A percentile compares a stretch with the other conserved stretches of the same genome.
phyloP scores from a whole-genome alignment of 495 filamentous ascomycete species.

The Polyplosphaeria fusca region DNA sequence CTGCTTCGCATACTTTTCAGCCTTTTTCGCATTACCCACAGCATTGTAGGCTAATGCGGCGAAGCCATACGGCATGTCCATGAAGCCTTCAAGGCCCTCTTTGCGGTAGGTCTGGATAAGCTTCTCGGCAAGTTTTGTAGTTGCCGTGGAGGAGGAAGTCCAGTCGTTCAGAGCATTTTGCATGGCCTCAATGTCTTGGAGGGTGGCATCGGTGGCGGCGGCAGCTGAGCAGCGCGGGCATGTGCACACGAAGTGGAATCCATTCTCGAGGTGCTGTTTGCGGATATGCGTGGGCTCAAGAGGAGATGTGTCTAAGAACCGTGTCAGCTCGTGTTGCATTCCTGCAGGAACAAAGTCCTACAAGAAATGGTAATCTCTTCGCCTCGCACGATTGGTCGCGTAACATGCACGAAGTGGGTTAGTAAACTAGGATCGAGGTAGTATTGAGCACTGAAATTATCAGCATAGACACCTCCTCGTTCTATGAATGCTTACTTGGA shows the following conservation, averaged over 20 bases:
- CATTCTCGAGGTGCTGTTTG: conserved; percentile 13
- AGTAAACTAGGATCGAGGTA: conserved; percentile 17
- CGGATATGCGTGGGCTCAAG: conserved; percentile 12
- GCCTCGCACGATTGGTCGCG: conserved; percentile 13
- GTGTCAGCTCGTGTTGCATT: background rate
- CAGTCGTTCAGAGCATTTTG: conserved; percentile 26
- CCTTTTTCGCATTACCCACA: conserved; percentile 29
- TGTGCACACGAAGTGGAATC: conserved; percentile 30
- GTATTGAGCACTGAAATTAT: conserved; percentile 25
- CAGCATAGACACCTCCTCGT: background rate
- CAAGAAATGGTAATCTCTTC: conserved; percentile 33
- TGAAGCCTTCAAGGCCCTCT: conserved; percentile 35
- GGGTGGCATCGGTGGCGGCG: conserved; percentile 6
- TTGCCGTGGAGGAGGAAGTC: conserved; percentile 2
- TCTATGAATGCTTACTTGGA: conserved; percentile 18
- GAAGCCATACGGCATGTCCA: conserved; percentile 34
- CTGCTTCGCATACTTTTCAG: conserved; percentile 27
- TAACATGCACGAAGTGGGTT: conserved; percentile 28
- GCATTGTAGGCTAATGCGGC: conserved; percentile 35
- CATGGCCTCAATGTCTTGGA: conserved; percentile 6
- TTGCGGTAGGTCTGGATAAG: conserved; percentile 34
- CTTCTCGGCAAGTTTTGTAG: conserved; percentile 27
- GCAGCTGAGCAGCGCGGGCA: conserved; percentile 19
- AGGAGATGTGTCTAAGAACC: conserved; percentile 19
- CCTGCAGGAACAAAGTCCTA: background rate